phyloP scores from a whole-genome alignment of 768 basidiomycete genomes.

The Russula sp. region DNA sequence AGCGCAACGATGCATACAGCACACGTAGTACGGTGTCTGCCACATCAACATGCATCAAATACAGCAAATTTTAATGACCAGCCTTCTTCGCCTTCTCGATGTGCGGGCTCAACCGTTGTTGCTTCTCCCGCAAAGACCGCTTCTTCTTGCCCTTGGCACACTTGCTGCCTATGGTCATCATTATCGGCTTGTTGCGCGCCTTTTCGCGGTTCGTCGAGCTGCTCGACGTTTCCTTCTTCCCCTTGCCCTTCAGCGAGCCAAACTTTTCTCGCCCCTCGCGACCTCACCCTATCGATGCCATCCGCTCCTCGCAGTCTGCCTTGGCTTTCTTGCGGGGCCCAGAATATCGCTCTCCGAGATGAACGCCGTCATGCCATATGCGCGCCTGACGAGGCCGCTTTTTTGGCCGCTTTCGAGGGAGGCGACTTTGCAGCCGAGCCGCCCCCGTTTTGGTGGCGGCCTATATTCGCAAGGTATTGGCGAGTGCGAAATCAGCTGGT shows the following conservation, averaged over 20 bases:
- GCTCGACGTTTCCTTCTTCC: conserved; percentile 72
- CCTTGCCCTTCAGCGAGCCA: conserved; percentile 86
- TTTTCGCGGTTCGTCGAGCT: conserved; percentile 91
- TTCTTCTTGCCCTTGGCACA: conserved; percentile 80
- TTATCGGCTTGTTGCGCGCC: conserved; percentile 87
- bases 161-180: conserved; percentile 81
- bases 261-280: conserved; percentile 94
- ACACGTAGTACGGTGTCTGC: no score
- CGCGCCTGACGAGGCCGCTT: conserved; percentile 37
- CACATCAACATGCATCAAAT: no score
- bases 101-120: conserved; percentile 68
- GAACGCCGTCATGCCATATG: conserved; percentile 42
- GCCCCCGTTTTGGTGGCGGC: conserved; percentile 59
- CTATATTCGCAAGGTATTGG: conserved; percentile 82
- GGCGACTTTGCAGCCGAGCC: conserved; percentile 75
- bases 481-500: conserved; percentile 89
- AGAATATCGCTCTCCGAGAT: conserved; percentile 89
- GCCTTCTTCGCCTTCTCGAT: conserved; percentile 61
- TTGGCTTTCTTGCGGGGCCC: conserved; percentile 93
- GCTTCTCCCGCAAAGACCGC: conserved; percentile 73
- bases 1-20: no score
- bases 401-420: conserved; percentile 65
- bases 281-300: conserved; percentile 87
- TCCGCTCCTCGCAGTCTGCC: conserved; percentile 86
- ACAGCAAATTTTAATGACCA: conserved; percentile 1